Percentiles rank a stretch among this genome's conserved stretches.
These are phyloP conservation scores for Neophaeococcomyces aloes DNA, from an alignment of 2,329 filamentous ascomycete genomes.

Conservation along the genomic window DNA sequence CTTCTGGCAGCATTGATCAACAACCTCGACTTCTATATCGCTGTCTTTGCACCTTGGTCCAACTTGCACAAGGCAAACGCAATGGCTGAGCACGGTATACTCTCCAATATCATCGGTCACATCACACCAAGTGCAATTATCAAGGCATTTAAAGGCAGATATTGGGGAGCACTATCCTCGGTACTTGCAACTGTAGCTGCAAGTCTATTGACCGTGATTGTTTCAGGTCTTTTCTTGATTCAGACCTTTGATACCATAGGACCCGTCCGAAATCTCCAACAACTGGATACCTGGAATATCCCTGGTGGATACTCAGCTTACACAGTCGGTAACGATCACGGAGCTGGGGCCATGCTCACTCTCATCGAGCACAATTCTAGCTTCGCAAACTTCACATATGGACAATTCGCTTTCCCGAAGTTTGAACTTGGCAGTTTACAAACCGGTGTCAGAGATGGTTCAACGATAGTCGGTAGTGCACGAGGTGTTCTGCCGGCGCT, in stretches of 20 bases:
- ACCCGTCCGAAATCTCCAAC: slow-evolving; percentile 21
- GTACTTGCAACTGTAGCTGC: slow-evolving; percentile 18
- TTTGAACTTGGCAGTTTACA: slow-evolving; percentile 12
- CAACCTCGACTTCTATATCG: slow-evolving; percentile 21
- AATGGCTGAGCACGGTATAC: slow-evolving; percentile 13
- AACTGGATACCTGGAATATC: slow-evolving; percentile 23
- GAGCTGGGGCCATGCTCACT: slow-evolving; percentile 15
- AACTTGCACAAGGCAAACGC: slow-evolving; percentile 15
- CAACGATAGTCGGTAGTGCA: slow-evolving; percentile 10
- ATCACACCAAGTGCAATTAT: slow-evolving; percentile 15
- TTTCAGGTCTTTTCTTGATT: slow-evolving; percentile 26
- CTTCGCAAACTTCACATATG: slow-evolving; percentile 18
- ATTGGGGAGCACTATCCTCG: slow-evolving; percentile 21
- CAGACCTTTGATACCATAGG: slow-evolving; percentile 18
- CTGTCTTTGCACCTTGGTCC: slow-evolving; percentile 18
- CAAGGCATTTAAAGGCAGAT: slow-evolving; percentile 13
- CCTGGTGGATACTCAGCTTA: slow-evolving; percentile 16
- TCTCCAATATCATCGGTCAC: slow-evolving; percentile 18
- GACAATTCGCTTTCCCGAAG: slow-evolving; percentile 18
- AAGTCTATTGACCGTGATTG: slow-evolving; percentile 21
- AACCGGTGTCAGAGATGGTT: background rate
- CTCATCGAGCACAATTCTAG: slow-evolving; percentile 18
- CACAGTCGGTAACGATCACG: slow-evolving; percentile 14
- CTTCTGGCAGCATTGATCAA: slow-evolving; percentile 18
- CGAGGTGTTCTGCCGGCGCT: slow-evolving; percentile 12